phyloP scores from a whole-genome alignment of 177 flowering plant genomes.

The Telopea speciosissima region DNA sequence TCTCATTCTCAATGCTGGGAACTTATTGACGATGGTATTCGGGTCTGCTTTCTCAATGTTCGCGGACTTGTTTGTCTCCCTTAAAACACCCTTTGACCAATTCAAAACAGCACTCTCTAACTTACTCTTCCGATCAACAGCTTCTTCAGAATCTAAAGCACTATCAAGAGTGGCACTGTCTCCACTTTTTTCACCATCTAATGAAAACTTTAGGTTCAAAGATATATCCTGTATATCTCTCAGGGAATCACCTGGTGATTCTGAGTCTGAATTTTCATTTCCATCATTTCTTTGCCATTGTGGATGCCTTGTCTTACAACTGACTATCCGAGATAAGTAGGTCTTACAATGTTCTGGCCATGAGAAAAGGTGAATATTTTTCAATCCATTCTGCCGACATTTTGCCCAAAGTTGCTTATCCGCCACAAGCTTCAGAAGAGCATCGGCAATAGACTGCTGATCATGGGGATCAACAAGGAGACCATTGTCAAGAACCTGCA shows the following conservation, averaged over 20 bases:
- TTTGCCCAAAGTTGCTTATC: conserved; percentile 94
- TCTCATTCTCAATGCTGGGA: conserved; percentile 74
- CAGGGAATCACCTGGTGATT: conserved; percentile 91
- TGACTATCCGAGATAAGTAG: conserved; percentile 71
- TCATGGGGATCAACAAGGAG: conserved; percentile 95
- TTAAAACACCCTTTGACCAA: conserved; percentile 58
- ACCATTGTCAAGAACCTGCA: conserved; percentile 95
- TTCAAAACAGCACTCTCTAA: conserved; percentile 66
- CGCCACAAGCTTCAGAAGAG: conserved; percentile 92
- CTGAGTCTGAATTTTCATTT: conserved; percentile 55
- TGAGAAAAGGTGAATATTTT: conserved; percentile 92
- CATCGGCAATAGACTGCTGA: conserved; percentile 87
- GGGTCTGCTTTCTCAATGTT: conserved; percentile 47
- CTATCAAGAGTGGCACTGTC: conserved; percentile 37
- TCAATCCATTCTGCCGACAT: conserved; percentile 87
- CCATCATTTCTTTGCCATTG: conserved; percentile 70
- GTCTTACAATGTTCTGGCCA: conserved; percentile 99
- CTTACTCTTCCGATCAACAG: conserved; percentile 42
- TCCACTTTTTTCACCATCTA: conserved; percentile 74
- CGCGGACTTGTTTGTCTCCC: conserved; percentile 35
- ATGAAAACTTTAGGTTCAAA: conserved; percentile 76
- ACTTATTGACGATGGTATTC: conserved; percentile 33
- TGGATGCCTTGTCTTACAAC: conserved; percentile 88
- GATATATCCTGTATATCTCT: conserved; percentile 96
- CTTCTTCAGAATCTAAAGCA: conserved; percentile 43